A percentile compares a stretch with the other conserved stretches of the same genome.
These are phyloP conservation scores for Singerocomus inundabilis DNA, from an alignment of 1,284 basidiomycete species.

Conservation along the genomic window DNA sequence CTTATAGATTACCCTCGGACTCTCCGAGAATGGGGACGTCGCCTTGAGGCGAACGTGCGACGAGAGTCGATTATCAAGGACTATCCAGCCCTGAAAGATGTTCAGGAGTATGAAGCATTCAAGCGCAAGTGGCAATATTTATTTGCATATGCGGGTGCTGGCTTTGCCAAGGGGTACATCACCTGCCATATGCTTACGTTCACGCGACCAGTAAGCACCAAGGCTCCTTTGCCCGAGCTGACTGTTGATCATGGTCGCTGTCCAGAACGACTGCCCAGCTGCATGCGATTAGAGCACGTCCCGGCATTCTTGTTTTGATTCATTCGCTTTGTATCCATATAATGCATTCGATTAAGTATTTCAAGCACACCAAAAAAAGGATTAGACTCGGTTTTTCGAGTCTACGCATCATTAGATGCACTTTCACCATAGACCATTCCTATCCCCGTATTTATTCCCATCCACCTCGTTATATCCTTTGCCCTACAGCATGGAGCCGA, in stretches of 20 bases:
- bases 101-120: constrained; percentile 58
- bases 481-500: constrained; percentile 18
- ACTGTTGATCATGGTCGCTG: constrained; percentile 4
- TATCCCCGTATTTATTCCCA: constrained; percentile 20
- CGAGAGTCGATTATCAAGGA: constrained; percentile 56
- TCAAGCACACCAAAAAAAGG: not conserved
- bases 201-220: constrained; percentile 49
- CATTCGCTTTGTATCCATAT: constrained; percentile 28
- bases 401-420: constrained; percentile 18
- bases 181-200: constrained; percentile 76
- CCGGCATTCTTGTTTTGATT: constrained; percentile 2
- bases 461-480: constrained; percentile 10
- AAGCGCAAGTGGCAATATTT: constrained; percentile 77
- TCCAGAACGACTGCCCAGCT: constrained; percentile 31
- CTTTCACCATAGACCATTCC: constrained; percentile 14
- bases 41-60: constrained; percentile 63
- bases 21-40: constrained; percentile 82
- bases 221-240: not conserved
- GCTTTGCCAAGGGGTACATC: constrained; percentile 73
- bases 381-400: constrained; percentile 24
- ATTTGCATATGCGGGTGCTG: constrained; percentile 73
- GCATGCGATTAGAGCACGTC: constrained; percentile 27
- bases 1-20: constrained; percentile 79
- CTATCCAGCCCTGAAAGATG: constrained; percentile 55
- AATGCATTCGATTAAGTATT: constrained; percentile 3